Base-by-base conservation (phyloP, 768 basidiomycete genomes). In the Russula ochroleuca region DNA sequence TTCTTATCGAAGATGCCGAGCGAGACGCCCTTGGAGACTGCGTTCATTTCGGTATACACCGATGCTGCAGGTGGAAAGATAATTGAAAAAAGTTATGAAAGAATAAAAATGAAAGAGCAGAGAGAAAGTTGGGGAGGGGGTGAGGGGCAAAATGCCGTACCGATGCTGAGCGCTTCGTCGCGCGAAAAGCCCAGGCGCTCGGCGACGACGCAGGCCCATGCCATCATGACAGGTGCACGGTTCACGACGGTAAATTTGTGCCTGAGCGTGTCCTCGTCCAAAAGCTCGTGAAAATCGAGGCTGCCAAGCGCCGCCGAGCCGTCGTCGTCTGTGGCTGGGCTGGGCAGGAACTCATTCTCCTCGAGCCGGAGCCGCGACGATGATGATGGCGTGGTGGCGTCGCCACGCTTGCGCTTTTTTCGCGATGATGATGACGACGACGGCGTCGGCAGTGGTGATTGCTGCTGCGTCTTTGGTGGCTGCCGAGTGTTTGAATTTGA, bases 21-120 rank as follows among this genome's bases (percentile, higher is more conserved):
- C 38, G 88, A 86, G 25, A 92, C 79, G 13, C 93, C 94, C 72
- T 94, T 96, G 33, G 87, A 78, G 43, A 90, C 77, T 0, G 92
- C 92, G 67, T 95, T 96, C 82, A 96, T 84, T 72, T 96, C 93
- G 11, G 94, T 96, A 73, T 94, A 97, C 21, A 88, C 92, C 53
- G 92, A 90, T 5, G 94, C 95, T 94, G 67, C 5, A n/a, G 25
- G 15, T n/a, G 40, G 1, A 19, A 31, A 10, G 17, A 41, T 15
- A 38, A 11, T 11, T 28, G 28, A 28, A 28, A 28, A 28, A 28
- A n/a, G n/a, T n/a, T n/a, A n/a, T n/a, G 2, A 11, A 31, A 15
- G 17, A 9, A 15, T 1, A 9, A 50, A n/a, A 35, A 8, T 3
- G 9, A 15, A 15, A 28, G n/a, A 11, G 19, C n/a, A 51, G 17